A percentile compares a stretch with the other conserved stretches of the same genome.
These are phyloP conservation scores for Solanum phureja DNA, from an alignment of 257 asterid genomes.

Conservation along the genomic window DNA sequence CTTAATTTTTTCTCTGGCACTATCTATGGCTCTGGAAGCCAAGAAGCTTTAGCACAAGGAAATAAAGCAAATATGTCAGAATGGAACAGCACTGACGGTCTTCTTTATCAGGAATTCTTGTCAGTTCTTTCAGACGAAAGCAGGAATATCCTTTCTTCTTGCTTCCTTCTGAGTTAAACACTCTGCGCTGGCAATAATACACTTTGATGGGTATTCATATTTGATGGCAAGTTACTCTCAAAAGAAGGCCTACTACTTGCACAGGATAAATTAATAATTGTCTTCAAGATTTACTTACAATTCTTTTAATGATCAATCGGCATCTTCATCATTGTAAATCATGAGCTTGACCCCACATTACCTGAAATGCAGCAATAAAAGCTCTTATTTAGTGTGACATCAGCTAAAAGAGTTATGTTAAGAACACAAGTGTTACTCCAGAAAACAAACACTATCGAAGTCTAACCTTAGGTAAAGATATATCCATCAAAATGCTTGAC, in stretches of 20 bases:
- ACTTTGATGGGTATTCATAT: not conserved
- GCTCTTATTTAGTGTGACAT: not conserved
- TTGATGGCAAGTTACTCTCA: not conserved
- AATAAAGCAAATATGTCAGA: not conserved
- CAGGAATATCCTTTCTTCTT: not conserved
- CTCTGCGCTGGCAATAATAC: not conserved
- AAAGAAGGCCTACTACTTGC: not conserved
- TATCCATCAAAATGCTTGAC: slow-evolving; percentile 1
- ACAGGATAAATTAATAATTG: not conserved
- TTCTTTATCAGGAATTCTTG: not conserved
- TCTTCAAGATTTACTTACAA: not conserved
- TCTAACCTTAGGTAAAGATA: not conserved
- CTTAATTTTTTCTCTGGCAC: not conserved
- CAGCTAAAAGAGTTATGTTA: not conserved
- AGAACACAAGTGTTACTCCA: not conserved
- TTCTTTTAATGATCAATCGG: not conserved
- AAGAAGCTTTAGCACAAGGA: not conserved
- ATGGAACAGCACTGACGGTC: not conserved
- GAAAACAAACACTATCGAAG: not conserved
- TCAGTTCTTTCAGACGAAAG: not conserved
- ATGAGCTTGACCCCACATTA: not conserved
- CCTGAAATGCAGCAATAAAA: not conserved
- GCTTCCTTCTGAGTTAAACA: not conserved
- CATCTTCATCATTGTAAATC: not conserved
- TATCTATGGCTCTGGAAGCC: not conserved